A percentile compares a stretch with the other conserved stretches of the same genome.
phyloP scores from a whole-genome alignment of 1,284 basidiomycete species.

The Tausonia pullulans region DNA sequence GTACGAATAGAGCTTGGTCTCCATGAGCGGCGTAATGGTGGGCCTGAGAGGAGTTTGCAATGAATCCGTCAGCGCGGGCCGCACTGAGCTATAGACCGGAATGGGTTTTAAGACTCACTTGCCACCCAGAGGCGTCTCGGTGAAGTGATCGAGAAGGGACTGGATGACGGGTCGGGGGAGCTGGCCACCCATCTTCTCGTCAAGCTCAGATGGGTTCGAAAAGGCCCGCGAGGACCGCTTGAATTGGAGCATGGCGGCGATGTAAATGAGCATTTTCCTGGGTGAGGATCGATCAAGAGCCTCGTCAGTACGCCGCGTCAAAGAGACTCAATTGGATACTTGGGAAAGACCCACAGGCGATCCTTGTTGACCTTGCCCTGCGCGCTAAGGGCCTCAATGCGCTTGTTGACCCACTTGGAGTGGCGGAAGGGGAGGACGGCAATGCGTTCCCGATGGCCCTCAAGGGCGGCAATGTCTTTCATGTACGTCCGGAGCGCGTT shows the following conservation, averaged over 20 bases:
- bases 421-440: constrained; percentile 50
- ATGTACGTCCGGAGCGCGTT: constrained; percentile 48
- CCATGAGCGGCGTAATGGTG: constrained; percentile 55
- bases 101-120: constrained; percentile 38
- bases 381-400: constrained; percentile 41
- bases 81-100: background rate
- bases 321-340: no score
- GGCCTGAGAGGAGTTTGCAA: constrained; percentile 37
- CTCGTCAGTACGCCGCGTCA: background rate
- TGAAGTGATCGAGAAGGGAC: constrained; percentile 64
- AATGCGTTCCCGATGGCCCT: constrained; percentile 42
- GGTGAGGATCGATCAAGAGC: background rate
- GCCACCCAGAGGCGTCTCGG: constrained; percentile 54
- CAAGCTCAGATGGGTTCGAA: constrained; percentile 35
- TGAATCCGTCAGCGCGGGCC: background rate
- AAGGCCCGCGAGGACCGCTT: constrained; percentile 36
- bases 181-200: constrained; percentile 44
- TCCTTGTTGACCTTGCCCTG: constrained; percentile 45
- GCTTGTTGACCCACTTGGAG: constrained; percentile 56
- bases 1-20: constrained; percentile 60
- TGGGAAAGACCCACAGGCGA: constrained; percentile 41
- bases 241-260: constrained; percentile 63
- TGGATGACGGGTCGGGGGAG: constrained; percentile 59
- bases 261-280: constrained; percentile 46
- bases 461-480: constrained; percentile 44